These are phyloP conservation scores for Solanum okadae DNA, from an alignment of 257 asterid species.

Conservation along the genomic window DNA sequence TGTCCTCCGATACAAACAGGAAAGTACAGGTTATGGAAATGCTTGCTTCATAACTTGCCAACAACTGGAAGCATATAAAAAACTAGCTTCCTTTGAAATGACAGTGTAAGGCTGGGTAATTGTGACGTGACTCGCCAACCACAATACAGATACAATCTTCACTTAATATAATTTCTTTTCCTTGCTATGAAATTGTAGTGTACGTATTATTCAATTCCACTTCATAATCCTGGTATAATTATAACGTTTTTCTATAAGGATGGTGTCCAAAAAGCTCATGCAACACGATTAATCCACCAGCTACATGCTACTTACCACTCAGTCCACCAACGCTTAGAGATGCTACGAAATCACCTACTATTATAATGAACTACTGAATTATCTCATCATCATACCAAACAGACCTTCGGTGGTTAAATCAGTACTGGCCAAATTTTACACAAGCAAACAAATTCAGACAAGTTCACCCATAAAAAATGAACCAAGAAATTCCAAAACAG, in stretches of 20 bases:
- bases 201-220: neutral
- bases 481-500: neutral
- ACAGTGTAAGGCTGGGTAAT: neutral
- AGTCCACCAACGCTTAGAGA: neutral
- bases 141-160: neutral
- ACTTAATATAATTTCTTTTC: neutral
- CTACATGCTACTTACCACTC: neutral
- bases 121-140: neutral
- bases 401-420: neutral
- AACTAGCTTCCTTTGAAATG: neutral
- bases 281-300: neutral
- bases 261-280: neutral
- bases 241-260: neutral
- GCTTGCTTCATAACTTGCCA: neutral
- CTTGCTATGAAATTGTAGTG: neutral
- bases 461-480: neutral
- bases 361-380: neutral
- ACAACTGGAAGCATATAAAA: neutral
- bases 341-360: neutral
- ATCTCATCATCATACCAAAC: neutral
- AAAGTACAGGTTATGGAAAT: neutral
- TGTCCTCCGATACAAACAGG: neutral
- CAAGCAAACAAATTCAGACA: neutral
- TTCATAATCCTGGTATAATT: neutral
- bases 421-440: neutral